Conservation (phyloP, 2,329 filamentous ascomycete species). For the Hypomyces rosellus region DNA sequence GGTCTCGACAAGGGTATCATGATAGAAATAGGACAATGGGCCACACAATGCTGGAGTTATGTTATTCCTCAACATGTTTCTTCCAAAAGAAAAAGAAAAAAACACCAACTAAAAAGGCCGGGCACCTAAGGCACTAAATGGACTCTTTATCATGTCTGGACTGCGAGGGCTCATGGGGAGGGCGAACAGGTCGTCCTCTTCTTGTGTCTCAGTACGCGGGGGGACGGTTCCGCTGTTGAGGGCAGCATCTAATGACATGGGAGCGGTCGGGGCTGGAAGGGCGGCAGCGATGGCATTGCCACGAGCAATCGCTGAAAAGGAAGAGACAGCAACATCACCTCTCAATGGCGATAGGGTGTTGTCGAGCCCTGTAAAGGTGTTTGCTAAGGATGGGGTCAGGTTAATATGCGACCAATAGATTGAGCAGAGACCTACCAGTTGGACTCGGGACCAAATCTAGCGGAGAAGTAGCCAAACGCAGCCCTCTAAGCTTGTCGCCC, state of each 20-base stretch:
- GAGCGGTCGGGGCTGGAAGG: slow-evolving; percentile 11
- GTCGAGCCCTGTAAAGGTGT: slow-evolving; percentile 28
- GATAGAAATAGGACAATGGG: slow-evolving; percentile 10
- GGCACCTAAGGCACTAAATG: slow-evolving; percentile 55
- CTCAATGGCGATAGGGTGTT: slow-evolving; percentile 26
- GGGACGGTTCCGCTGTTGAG: slow-evolving; percentile 19
- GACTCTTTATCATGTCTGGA: slow-evolving; percentile 78
- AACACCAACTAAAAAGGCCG: slow-evolving; percentile 3
- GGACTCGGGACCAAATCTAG: slow-evolving; percentile 51
- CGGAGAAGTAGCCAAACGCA: slow-evolving; percentile 70
- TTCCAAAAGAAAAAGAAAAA: neutral
- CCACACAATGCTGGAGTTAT: slow-evolving; percentile 5
- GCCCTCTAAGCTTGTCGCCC: slow-evolving; percentile 71
- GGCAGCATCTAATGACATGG: slow-evolving; percentile 30
- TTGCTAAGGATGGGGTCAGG: slow-evolving; percentile 19
- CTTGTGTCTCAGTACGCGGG: slow-evolving; percentile 16
- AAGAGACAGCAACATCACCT: slow-evolving; percentile 30
- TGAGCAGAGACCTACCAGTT: slow-evolving; percentile 36
- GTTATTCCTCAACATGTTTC: neutral
- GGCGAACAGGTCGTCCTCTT: slow-evolving; percentile 78
- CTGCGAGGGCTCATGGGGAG: slow-evolving; percentile 80
- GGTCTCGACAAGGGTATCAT: slow-evolving; percentile 12
- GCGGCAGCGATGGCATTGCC: slow-evolving; percentile 4
- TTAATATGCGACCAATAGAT: slow-evolving; percentile 1
- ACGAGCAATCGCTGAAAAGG: slow-evolving; percentile 27